phyloP scores from a whole-genome alignment of 2,329 filamentous ascomycete genomes.

The Cytospora leucostoma region DNA sequence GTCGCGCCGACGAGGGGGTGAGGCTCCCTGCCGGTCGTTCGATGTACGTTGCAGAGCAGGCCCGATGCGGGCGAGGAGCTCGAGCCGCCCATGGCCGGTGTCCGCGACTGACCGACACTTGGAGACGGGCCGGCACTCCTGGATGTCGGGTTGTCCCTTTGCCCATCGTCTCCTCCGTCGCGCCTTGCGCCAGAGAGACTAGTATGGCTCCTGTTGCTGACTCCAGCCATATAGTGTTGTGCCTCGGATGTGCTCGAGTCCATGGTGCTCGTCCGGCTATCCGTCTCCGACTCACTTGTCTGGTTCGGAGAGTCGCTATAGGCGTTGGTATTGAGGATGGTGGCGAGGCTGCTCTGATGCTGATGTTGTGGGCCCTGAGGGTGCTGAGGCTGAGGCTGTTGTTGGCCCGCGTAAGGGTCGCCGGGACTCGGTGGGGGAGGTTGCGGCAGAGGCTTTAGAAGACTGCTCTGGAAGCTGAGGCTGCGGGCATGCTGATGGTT shows the following conservation, averaged over 20 bases:
- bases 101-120: conserved; percentile 45
- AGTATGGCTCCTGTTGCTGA: conserved; percentile 49
- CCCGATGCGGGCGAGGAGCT: conserved; percentile 46
- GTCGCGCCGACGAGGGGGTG: conserved; percentile 91
- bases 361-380: conserved; percentile 21
- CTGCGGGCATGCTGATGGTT: conserved; percentile 52
- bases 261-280: conserved; percentile 51
- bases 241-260: conserved; percentile 43
- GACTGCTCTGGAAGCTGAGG: conserved; percentile 57
- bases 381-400: conserved; percentile 27
- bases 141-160: conserved; percentile 51
- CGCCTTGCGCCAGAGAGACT: conserved; percentile 40
- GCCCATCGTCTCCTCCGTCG: conserved; percentile 47
- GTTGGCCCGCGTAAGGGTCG: conserved; percentile 35
- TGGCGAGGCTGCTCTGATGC: conserved; percentile 34
- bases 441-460: conserved; percentile 59
- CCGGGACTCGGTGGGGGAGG: conserved; percentile 45
- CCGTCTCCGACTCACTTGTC: conserved; percentile 35
- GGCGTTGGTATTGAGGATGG: conserved; percentile 39
- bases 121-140: conserved; percentile 60
- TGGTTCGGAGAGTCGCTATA: conserved; percentile 23
- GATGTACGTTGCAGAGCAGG: conserved; percentile 70
- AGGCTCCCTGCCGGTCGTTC: conserved; percentile 89
- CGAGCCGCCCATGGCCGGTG: conserved; percentile 41
- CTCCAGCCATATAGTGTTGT: conserved; percentile 40